Conservation (phyloP, 441 rosid genomes). For the Croton setiger region DNA sequence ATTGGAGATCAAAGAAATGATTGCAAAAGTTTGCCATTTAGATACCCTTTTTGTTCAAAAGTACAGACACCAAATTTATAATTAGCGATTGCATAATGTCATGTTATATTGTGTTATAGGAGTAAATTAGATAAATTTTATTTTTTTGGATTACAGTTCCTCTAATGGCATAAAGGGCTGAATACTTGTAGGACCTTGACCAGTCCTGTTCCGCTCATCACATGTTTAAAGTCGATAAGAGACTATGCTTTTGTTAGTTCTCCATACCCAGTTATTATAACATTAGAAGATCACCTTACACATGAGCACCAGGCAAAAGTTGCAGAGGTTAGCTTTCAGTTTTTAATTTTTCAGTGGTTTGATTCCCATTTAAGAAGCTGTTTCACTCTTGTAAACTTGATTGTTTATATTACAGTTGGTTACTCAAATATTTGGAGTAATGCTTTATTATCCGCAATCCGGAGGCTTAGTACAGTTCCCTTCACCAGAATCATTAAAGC, state of each 20-base stretch:
- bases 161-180: background rate
- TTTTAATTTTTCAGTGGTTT: background rate
- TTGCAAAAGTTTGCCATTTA: too few relatives aligned
- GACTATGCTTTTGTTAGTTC: conserved; percentile 71
- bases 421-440: conserved; percentile 58
- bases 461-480: conserved; percentile 67
- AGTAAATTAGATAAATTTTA: background rate
- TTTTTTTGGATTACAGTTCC: background rate
- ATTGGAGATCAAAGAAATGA: too few relatives aligned
- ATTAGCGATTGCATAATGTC: too few relatives aligned
- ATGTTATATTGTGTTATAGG: conserved; percentile 2
- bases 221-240: conserved; percentile 67
- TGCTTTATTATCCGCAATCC: conserved; percentile 62
- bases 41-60: too few relatives aligned
- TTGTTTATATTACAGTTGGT: conserved; percentile 51
- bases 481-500: conserved; percentile 66
- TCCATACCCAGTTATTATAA: conserved; percentile 81
- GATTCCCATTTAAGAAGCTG: background rate
- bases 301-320: conserved; percentile 81
- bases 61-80: too few relatives aligned
- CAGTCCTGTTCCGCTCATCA: conserved; percentile 74
- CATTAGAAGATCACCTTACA: conserved; percentile 93
- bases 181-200: conserved; percentile 67
- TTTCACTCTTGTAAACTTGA: background rate
- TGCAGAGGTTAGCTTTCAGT: conserved; percentile 50